These are phyloP conservation scores for Beauveria medogensis DNA, from an alignment of 2,329 filamentous ascomycete genomes.

Conservation along the genomic window DNA sequence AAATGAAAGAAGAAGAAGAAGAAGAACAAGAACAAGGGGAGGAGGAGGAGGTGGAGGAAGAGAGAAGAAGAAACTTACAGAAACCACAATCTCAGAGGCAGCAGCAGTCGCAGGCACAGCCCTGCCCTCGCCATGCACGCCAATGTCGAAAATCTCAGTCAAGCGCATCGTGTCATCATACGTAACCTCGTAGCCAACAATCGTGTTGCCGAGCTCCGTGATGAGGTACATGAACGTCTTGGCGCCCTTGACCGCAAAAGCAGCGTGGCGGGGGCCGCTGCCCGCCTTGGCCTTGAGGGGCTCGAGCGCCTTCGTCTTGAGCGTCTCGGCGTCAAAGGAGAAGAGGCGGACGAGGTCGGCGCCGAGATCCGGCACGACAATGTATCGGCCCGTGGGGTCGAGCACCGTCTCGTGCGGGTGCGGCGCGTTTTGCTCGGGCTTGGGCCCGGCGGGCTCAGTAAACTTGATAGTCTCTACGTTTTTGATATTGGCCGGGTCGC, in stretches of 20 bases:
- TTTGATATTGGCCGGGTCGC: constrained; percentile 27
- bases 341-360: constrained; percentile 54
- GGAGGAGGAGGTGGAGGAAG: too few species aligned
- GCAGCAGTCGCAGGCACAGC: constrained; percentile 32
- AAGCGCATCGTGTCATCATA: constrained; percentile 41
- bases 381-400: constrained; percentile 56
- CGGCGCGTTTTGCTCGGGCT: constrained; percentile 45
- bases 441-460: constrained; percentile 28
- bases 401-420: constrained; percentile 58
- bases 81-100: constrained; percentile 49
- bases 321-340: constrained; percentile 35
- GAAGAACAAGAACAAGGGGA: too few species aligned
- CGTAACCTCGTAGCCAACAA: constrained; percentile 47
- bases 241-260: constrained; percentile 41
- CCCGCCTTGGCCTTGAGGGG: constrained; percentile 40
- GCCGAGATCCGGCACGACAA: constrained; percentile 59
- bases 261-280: constrained; percentile 56
- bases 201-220: constrained; percentile 51
- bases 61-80: constrained; percentile 33
- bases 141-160: constrained; percentile 37
- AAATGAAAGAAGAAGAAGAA: too few species aligned
- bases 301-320: constrained; percentile 30
- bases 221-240: constrained; percentile 51
- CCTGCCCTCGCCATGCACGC: constrained; percentile 37
- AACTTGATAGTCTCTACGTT: constrained; percentile 32